A percentile compares a stretch with the other conserved stretches of the same genome.
These are phyloP conservation scores for Trametes polyzona DNA, from an alignment of 1,284 basidiomycete genomes.

Conservation along the genomic window DNA sequence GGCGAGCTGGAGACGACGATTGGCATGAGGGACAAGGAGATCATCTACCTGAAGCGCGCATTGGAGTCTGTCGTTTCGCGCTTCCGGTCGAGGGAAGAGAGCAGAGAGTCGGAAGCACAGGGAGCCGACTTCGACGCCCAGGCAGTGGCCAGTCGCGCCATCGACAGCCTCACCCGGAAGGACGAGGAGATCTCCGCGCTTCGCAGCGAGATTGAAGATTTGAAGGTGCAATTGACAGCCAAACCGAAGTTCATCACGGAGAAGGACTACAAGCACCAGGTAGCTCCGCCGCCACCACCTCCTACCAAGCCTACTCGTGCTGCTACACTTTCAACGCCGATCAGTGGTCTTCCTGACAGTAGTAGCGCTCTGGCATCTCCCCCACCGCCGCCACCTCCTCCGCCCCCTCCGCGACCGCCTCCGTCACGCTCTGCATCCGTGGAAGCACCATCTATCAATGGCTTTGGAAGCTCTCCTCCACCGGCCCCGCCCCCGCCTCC, in stretches of 20 bases:
- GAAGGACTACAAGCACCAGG: conserved; percentile 70
- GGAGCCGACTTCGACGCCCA: conserved; percentile 67
- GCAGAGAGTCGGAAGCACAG: conserved; percentile 43
- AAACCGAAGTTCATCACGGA: conserved; percentile 62
- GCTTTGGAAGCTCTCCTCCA: conserved; percentile 16
- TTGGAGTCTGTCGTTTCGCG: conserved; percentile 85
- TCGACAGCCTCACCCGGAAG: conserved; percentile 73
- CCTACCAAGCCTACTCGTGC: conserved; percentile 17
- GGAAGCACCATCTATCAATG: conserved; percentile 1
- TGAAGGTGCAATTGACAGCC: conserved; percentile 54
- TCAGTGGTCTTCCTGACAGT: conserved; percentile 20
- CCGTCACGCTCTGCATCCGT: conserved; percentile 1
- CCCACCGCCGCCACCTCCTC: conserved; percentile 18
- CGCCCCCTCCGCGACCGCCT: background rate
- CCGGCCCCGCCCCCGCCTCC: conserved; percentile 13
- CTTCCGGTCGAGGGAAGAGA: conserved; percentile 59
- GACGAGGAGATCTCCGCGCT: conserved; percentile 69
- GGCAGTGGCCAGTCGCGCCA: conserved; percentile 68
- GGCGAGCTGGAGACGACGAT: conserved; percentile 55
- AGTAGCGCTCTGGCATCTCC: conserved; percentile 10
- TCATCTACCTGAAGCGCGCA: conserved; percentile 78
- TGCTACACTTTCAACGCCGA: conserved; percentile 6
- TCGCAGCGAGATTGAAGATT: conserved; percentile 51
- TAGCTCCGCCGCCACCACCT: conserved; percentile 65
- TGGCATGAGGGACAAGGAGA: conserved; percentile 70